Base-by-base conservation (phyloP, 2,329 filamentous ascomycete species). In the Stromatinia cepivora region DNA sequence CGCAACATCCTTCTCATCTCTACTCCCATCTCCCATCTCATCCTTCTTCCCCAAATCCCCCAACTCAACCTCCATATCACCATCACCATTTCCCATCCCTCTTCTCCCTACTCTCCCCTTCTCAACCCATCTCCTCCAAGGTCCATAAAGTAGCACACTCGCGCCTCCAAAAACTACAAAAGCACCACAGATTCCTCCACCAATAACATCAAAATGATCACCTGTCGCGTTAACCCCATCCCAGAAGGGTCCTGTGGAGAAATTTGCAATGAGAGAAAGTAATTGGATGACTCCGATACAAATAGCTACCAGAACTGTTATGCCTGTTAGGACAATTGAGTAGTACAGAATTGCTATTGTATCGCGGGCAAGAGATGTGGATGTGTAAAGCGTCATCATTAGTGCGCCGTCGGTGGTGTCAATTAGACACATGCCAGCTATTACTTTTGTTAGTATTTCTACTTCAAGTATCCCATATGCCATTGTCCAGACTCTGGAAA, bases 381-480 rank as follows among this genome's bases (percentile, higher is more conserved):
- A 91, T 0, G 94, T 93, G 80, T 99, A 98, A 1, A 98, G 84
- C 0, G 91, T 90, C 87, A 97, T 94, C 94, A 98, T 98, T 28
- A 97, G 84, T 1, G 94, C 94, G 34, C 94, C 94, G 75, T 98
- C 95, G 0, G 90, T 91, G 0, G 94, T 97, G 80, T 98, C 95
- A 8, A 98, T 83, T 31, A 98, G 85, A 79, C 94, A 97, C 95
- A 99, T 98, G 70, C 93, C 95, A 0, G 91, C 92, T 90, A 62
- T 17, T 67, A 28, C 1, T 39, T 22, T 15, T 36, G 15, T 54
- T 46, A 53, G 53, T 28, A 22, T 25, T 3, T 28, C 42, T 8
- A 11, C 10, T 28, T 15, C 42, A 0, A 20, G 4, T 10, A 11
- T 13, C 15, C 7, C 6, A 15, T 36, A 11, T 45, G 2, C 6